Base-by-base conservation (phyloP, 805 yeast species). In the Candida morakotiae region DNA sequence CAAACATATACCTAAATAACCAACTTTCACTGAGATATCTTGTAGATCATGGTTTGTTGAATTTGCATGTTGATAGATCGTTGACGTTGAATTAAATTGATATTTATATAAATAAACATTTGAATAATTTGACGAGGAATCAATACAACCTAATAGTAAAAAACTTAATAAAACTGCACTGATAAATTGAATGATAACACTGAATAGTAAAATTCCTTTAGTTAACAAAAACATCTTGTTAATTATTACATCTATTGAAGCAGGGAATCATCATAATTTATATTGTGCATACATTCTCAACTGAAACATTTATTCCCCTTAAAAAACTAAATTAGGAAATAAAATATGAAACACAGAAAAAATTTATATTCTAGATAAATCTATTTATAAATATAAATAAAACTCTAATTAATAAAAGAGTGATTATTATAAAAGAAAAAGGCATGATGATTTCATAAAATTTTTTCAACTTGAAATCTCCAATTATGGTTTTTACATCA, bases 1-100 rank as follows among this genome's bases (percentile, higher is more conserved):
- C 4, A 79, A 55, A 51, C 88, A 82, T 18, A 79, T 56, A 1
- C 81, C 79, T 46, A 77, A 46, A 46, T 78, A 79, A 7, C 83
- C 82, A 8, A 77, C 69, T 29, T 62, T 63, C 3, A 81, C 69
- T 4, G 57, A 44, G 53, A 80, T 60, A 3, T 57, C 50, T 9
- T 70, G 56, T 16, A 71, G 49, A 8, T 35, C 62, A 0, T 21
- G 14, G 4, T 23, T 13, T n/a, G 17, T 5, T 4, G 26, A 13
- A 2, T 40, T 31, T 19, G 39, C 37, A 23, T 36, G 35, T n/a
- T 36, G 13, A 21, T 31, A 39, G 19, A 39, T 30, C 8, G 14
- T 19, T 0, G 81, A 73, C 2, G 69, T 50, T 15, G 58, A 39
- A 45, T 79, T 73, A 58, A 75, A 77, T 34, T 56, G 48, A 44